Evolutionary conservation across 164 flowering plant species (phyloP).

Genomic region (Amborella trichopoda): DNA sequence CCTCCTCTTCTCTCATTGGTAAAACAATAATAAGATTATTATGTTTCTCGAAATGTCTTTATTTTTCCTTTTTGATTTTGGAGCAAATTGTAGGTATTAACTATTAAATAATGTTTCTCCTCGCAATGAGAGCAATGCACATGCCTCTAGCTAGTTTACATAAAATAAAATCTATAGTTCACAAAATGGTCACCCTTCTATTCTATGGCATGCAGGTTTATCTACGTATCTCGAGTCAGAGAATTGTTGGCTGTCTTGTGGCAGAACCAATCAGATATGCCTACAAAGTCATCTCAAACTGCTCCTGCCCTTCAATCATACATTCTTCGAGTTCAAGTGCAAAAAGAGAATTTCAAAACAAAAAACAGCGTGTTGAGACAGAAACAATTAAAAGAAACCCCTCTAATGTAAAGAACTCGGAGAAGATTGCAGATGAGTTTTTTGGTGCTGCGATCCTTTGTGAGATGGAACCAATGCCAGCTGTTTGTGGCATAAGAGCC

Average conservation of each 20-base stretch:
- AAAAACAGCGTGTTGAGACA: slow-evolving; percentile 31
- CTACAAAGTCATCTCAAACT: slow-evolving; percentile 27
- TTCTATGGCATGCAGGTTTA: slow-evolving; percentile 42
- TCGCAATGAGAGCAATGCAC: no score
- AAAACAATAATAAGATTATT: no score
- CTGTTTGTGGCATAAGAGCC: slow-evolving; percentile 68
- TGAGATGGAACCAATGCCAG: slow-evolving; percentile 45
- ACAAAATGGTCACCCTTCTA: no score
- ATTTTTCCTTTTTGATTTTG: background rate
- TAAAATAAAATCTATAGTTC: background rate
- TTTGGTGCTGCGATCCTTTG: slow-evolving; percentile 34
- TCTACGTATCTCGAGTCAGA: slow-evolving; percentile 45
- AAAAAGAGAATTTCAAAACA: slow-evolving; percentile 13
- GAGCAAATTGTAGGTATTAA: no score
- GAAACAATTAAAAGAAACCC: slow-evolving; percentile 31
- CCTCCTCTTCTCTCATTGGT: no score
- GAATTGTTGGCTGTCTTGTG: slow-evolving; percentile 66
- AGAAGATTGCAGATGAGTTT: slow-evolving; percentile 8
- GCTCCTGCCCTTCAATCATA: no score
- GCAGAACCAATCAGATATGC: slow-evolving; percentile 65
- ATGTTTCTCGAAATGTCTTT: background rate
- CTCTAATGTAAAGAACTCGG: slow-evolving; percentile 5
- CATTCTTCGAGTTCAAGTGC: no score
- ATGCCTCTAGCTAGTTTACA: no score
- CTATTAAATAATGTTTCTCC: no score